Base-by-base conservation (phyloP, 352 stramenopile genomes). In the Phytophthora megakarya region DNA sequence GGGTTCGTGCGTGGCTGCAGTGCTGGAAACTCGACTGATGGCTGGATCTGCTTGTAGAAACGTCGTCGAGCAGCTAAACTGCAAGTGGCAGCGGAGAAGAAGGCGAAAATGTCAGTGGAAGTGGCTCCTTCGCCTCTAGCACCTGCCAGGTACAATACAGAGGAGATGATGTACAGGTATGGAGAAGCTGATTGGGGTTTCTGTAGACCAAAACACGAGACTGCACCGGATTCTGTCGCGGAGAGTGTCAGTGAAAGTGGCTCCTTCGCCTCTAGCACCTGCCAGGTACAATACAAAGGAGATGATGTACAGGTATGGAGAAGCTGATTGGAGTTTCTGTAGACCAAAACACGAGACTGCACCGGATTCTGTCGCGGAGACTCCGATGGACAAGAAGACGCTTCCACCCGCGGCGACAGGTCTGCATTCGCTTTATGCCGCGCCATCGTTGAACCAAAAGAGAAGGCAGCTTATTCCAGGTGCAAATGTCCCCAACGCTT, bases 1-100 rank as follows among this genome's bases (percentile, higher is more conserved):
- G 84, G 48, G 84, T n/a, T n/a, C n/a, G n/a, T 92, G 25, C 42
- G 84, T 78, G 13, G 37, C 23, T 22, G 8, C 16, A 43, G 21
- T 48, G 57, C 47, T 56, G 33, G 42, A 66, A 62, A 28, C 47
- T 56, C 25, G 54, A 51, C 43, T 37, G 40, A 60, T 64, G 37
- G 38, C 61, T 40, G 30, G 19, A 46, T 25, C 22, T 47, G 44
- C 42, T 65, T 32, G 32, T 61, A 92, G 84, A 80, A 84, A 73
- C 80, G 76, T 19, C 84, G 81, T 19, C 78, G 80, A 16, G 78
- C 78, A 2, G 83, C 78, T 8, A 90, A 89, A 45, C 50, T 90
- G 25, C 76, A 86, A 53, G 57, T 67, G 44, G 62, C 51, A 22
- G 49, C 23, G 11, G 42, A 59, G 5, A 65, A 78, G n/a, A 62